Conservation (phyloP, 345 rosid genomes). For the Mangifera indica region DNA sequence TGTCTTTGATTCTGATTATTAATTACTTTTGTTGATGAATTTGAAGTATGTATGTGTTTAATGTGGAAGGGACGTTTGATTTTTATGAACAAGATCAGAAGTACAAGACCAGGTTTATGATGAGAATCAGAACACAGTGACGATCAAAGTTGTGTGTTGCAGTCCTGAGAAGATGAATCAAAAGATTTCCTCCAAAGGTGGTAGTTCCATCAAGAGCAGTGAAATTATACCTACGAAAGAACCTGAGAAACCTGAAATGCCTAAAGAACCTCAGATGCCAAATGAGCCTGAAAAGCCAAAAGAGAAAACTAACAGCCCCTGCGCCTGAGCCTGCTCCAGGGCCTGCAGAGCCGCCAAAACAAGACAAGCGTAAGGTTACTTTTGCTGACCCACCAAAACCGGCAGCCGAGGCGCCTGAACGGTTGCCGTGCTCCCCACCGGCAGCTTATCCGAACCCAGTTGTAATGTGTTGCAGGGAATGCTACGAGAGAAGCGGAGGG, state of each 20-base stretch:
- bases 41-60: too few relatives aligned
- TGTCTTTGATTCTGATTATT: background rate
- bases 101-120: constrained; percentile 60
- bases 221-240: constrained; percentile 26
- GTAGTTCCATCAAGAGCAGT: constrained; percentile 51
- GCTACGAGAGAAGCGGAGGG: background rate
- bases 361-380: constrained; percentile 18
- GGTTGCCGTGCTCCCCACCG: constrained; percentile 20
- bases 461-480: background rate
- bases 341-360: background rate
- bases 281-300: constrained; percentile 22
- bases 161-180: constrained; percentile 65
- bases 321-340: background rate
- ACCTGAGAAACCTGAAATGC: too few relatives aligned
- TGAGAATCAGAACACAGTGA: constrained; percentile 61
- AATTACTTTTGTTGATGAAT: background rate
- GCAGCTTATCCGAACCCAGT: background rate
- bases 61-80: background rate
- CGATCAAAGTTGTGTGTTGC: constrained; percentile 72
- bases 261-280: constrained; percentile 10
- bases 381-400: background rate
- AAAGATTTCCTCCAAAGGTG: constrained; percentile 58
- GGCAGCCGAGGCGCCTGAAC: background rate
- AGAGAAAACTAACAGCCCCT: constrained; percentile 2
- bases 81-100: constrained; percentile 56